Base-by-base conservation (phyloP, 805 yeast genomes). In the Saturnispora sekii region DNA sequence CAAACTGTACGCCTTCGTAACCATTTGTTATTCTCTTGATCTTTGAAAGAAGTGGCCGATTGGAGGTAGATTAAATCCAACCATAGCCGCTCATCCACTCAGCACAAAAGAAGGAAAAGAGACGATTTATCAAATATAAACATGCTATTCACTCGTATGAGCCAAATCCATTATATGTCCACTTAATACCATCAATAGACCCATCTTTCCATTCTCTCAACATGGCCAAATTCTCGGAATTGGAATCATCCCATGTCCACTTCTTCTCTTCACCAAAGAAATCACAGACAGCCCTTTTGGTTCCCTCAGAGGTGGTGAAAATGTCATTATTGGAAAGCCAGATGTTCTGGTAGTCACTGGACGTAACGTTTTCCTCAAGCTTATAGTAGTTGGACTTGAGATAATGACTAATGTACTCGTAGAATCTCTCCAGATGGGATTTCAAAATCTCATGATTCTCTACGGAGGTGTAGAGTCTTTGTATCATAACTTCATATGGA, bases 261-360 rank as follows among this genome's bases (percentile, higher is more conserved):
- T 31, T 18, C 14, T 32, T 31, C 4, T 15, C n/a, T 12, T 39
- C 18, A 11, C 11, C 10, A 39, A 31, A 12, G 12, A 32, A 39
- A 32, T 39, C 28, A 17, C 12, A 31, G 10, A 32, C 18, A 10
- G 9, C 6, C 18, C 11, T 15, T 16, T 30, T 39, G 17, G 34
- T 5, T 16, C 4, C 10, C 15, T 39, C 35, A 31, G 17, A 18
- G n/a, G 35, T 39, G 10, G 16, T 31, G 21, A 39, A 32, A 5
- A 39, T 30, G 26, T 39, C 42, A 31, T 31, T 39, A 31, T 6
- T 18, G 12, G 40, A 38, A 26, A 38, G 15, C 40, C 40, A 38
- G 3, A 38, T 38, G 5, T 8, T 8, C 30, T 38, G 40, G 10
- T 32, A 21, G n/a, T 38, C 17, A 8, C 12, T 38, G 10, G 14